Evolutionary conservation across 2,329 filamentous ascomycete species (phyloP), one percentile per base, ranked within the genome.

Genomic region (Aspergillus sp.): DNA sequence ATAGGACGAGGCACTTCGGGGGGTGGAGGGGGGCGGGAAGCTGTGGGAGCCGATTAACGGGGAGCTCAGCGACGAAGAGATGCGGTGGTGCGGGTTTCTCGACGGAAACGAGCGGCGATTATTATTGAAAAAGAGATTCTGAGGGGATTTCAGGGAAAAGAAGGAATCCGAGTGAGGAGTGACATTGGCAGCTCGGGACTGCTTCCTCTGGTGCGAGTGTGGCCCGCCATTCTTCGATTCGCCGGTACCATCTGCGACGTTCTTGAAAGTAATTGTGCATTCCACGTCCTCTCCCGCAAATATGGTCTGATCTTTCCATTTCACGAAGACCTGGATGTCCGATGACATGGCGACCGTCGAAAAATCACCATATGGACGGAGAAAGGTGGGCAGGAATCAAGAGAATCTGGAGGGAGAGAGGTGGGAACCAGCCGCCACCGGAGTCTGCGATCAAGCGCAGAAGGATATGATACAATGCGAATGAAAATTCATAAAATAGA

Each of bases 231-330:
- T 67, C 63, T 61, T 65, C 52, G 72, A 58, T 31, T 77, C 71
- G 49, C 69, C 68, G 56, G 64, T 66, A 61, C 67, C 79, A 53
- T 84, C 75, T 31, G 84, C 81, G 53, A 93, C 84, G 75, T 99
- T 99, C 78, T 90, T 94, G 80, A 99, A 99, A 54, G 91, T 97
- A 75, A 99, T 96, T 67, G 89, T 92, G 78, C 95, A 98, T 79
- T 93, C 91, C 72, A 98, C 86, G 72, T 96, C 90, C 82, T 99
- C 95, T 77, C 95, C 95, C 58, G 95, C 91, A 79, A 98, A 99
- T 70, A 99, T 91, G 63, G 91, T 93, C 76, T 94, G 88, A 73
- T 96, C 91, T 75, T 92, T 90, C 90, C 94, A 99, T 80, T 89
- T 88, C 76, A 99, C 91, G 76, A 94, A 96, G 77, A 97, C 94